A percentile compares a stretch with the other conserved stretches of the same genome.
These are phyloP conservation scores for Pneumocystis wakefieldiae DNA, from an alignment of 1,139 yeast genomes.

Conservation along the genomic window DNA sequence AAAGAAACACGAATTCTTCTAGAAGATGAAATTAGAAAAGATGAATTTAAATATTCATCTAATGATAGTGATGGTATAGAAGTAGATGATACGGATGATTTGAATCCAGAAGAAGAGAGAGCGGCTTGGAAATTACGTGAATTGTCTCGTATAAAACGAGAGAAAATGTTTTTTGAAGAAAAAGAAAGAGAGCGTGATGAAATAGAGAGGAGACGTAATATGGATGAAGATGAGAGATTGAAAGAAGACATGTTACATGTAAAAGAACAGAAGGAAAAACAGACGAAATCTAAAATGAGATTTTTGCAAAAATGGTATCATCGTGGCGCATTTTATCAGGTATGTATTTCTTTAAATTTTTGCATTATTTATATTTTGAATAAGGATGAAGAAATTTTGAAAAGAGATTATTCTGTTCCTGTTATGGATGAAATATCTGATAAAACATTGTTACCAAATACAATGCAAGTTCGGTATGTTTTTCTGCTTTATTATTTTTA, in stretches of 20 bases:
- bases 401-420: constrained; percentile 21
- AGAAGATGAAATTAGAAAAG: constrained; percentile 2
- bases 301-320: constrained; percentile 24
- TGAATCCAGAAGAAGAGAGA: constrained; percentile 35
- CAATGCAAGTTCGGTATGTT: constrained; percentile 18
- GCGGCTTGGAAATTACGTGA: constrained; percentile 37
- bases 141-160: constrained; percentile 30
- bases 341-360: background rate
- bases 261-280: constrained; percentile 12
- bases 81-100: constrained; percentile 41
- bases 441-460: constrained; percentile 21
- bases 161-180: constrained; percentile 26
- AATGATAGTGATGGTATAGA: constrained; percentile 18
- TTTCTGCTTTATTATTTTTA: background rate
- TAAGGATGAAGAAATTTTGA: constrained; percentile 17
- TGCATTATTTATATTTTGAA: background rate
- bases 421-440: constrained; percentile 22
- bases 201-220: constrained; percentile 21
- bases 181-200: constrained; percentile 32
- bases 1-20: constrained; percentile 1
- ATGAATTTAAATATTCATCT: constrained; percentile 9
- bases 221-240: constrained; percentile 23
- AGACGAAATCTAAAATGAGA: constrained; percentile 11
- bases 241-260: constrained; percentile 15
- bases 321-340: constrained; percentile 26